Evolutionary conservation across 1,284 basidiomycete genomes (phyloP), one percentile per base, ranked within the genome.

Genomic region (Grifola frondosa): DNA sequence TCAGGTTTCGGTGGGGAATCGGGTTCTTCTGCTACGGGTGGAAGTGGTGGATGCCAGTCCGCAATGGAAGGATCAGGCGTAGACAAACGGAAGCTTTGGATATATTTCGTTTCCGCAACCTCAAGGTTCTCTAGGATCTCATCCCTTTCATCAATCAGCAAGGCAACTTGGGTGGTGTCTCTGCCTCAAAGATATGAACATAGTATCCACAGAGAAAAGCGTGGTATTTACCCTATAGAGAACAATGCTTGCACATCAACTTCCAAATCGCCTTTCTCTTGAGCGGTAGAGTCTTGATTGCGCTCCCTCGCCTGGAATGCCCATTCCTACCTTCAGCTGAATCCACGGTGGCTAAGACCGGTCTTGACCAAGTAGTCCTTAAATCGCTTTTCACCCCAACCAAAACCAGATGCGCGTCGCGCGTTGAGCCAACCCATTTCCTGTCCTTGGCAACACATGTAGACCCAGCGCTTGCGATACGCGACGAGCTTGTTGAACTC

Each of bases 391-490:
- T 84, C 82, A 12, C 85, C 84, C 85, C 84, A 88, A 1, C 78
- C 80, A 52, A 81, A 83, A 6, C 78, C 79, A 21, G 76, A 81
- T 10, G 80, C 83, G 23, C 70, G 62, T 12, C 66, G 66, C 0
- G 74, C 77, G 53, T 79, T 80, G 28, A 87, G 65, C 84, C 84
- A 89, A 5, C 80, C 87, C 66, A 92, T 74, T 54, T 91, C 86
- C 49, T 81, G 70, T 0, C 78, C 77, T 40, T 76, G 75, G 55
- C 88, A 88, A 41, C 74, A 77, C 1, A 80, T 66, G 13, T 77
- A 69, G 4, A 80, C 59, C 78, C 88, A 91, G 17, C 71, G 69
- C 37, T 68, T 65, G 30, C 81, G 73, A 56, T 78, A 81, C 4
- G 65, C 70, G 3, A 76, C 72, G 5, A 87, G 63, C 10, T 59